Conservation (phyloP, 2,329 filamentous ascomycete species). For the Calycina herbarum region DNA sequence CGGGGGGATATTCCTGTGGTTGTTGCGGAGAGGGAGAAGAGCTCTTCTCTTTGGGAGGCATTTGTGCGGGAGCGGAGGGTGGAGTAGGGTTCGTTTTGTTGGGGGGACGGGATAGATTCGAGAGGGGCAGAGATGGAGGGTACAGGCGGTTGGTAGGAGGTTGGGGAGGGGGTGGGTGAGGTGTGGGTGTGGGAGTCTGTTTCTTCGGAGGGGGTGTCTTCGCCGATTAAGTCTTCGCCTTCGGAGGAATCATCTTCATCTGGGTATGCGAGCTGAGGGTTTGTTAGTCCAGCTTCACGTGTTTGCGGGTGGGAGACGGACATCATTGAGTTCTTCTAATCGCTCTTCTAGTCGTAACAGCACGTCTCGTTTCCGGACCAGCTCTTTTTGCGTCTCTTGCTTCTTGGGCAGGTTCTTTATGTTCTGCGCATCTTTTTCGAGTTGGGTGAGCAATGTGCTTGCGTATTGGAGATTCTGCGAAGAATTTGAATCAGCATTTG, state of each 20-base stretch:
- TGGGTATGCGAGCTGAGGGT: conserved; percentile 29
- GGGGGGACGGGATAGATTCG: not conserved
- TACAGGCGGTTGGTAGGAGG: conserved; percentile 9
- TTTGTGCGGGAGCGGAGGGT: conserved; percentile 30
- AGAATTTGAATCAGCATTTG: not conserved
- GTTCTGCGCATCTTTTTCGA: conserved; percentile 67
- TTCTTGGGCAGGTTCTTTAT: conserved; percentile 59
- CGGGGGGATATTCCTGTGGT: conserved; percentile 33
- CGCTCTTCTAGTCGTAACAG: conserved; percentile 66
- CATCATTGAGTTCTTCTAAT: conserved; percentile 66
- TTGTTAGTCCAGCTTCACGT: conserved; percentile 35
- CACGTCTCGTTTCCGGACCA: conserved; percentile 64
- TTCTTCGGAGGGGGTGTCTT: conserved; percentile 51
- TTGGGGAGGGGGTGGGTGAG: conserved; percentile 13
- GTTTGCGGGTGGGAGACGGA: conserved; percentile 36
- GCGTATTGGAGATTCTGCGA: conserved; percentile 71
- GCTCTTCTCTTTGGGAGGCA: conserved; percentile 17
- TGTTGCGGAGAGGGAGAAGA: conserved; percentile 23
- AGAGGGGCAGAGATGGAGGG: not conserved
- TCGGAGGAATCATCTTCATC: conserved; percentile 43
- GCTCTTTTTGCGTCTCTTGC: conserved; percentile 61
- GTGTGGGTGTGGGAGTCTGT: conserved; percentile 27
- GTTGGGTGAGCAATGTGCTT: conserved; percentile 63
- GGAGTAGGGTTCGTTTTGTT: conserved; percentile 18
- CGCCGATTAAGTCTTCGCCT: conserved; percentile 57